Conservation (phyloP, 192 early-diverging fungal species). For the Backusella circina region DNA sequence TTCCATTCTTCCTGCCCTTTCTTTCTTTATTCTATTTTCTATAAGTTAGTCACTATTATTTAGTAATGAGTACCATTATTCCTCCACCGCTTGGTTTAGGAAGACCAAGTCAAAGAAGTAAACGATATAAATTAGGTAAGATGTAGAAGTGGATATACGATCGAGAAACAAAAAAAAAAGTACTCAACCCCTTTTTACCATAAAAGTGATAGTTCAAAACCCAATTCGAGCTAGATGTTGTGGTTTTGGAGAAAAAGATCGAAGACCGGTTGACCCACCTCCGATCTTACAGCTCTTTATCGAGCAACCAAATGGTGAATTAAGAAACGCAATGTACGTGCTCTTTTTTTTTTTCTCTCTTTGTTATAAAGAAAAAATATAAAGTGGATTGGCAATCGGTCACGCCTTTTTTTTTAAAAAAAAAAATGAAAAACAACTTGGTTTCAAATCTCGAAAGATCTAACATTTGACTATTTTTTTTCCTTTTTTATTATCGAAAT, state of each 20-base stretch:
- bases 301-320: slow-evolving; percentile 7
- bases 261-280: slow-evolving; percentile 62
- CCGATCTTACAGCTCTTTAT: slow-evolving; percentile 62
- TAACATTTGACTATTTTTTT: background rate
- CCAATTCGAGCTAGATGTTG: slow-evolving; percentile 63
- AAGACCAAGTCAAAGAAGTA: slow-evolving; percentile 8
- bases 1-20: background rate
- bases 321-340: slow-evolving; percentile 31
- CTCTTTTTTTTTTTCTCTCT: background rate
- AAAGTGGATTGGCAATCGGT: background rate
- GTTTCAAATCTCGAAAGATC: background rate
- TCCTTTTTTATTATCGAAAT: background rate
- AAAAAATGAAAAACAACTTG: background rate
- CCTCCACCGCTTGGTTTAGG: slow-evolving; percentile 18
- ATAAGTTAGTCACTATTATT: background rate
- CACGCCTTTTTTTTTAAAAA: background rate
- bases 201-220: slow-evolving; percentile 54
- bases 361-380: background rate
- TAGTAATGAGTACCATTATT: background rate
- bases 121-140: slow-evolving; percentile 16
- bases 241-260: slow-evolving; percentile 69
- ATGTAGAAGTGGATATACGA: background rate
- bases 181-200: slow-evolving; percentile 12
- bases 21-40: background rate
- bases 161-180: background rate